Percentiles rank a stretch among this genome's conserved stretches.
Conservation (phyloP, 164 flowering plant species). For the Buxus sempervirens region DNA sequence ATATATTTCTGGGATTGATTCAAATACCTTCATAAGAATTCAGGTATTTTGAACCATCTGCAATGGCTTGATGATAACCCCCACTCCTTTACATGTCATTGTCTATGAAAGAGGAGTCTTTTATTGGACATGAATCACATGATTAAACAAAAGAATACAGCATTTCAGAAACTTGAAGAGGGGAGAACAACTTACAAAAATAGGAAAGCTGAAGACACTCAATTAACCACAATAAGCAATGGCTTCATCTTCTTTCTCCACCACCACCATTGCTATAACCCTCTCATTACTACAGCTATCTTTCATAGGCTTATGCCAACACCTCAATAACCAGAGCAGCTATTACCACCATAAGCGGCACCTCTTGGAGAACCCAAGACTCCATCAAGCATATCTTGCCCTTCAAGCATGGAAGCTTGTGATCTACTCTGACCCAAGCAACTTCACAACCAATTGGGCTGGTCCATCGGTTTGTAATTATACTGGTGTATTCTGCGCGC, state of each 20-base stretch:
- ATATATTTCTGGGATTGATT: too few species aligned
- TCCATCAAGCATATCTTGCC: slow-evolving; percentile 58
- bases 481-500: slow-evolving; percentile 52
- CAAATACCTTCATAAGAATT: too few species aligned
- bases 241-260: slow-evolving; percentile 28
- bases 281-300: slow-evolving; percentile 29
- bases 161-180: not conserved
- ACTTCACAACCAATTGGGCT: slow-evolving; percentile 65
- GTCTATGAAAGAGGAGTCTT: too few species aligned
- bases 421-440: slow-evolving; percentile 71
- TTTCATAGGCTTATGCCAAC: slow-evolving; percentile 12
- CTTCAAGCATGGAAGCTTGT: slow-evolving; percentile 79
- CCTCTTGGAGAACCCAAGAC: slow-evolving; percentile 36
- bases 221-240: slow-evolving; percentile 17
- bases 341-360: slow-evolving; percentile 25
- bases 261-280: slow-evolving; percentile 16
- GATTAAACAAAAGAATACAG: slow-evolving; percentile 2
- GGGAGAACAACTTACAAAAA: slow-evolving; percentile 19
- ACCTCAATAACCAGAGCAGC: slow-evolving; percentile 17
- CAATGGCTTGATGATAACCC: not conserved
- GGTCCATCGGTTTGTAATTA: slow-evolving; percentile 71
- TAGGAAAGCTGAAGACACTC: not conserved
- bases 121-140: slow-evolving; percentile 4
- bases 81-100: too few species aligned
- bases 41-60: not conserved